Evolutionary conservation across 192 early-diverging fungal genomes (phyloP).

Genomic region (Diversispora epigaea): DNA sequence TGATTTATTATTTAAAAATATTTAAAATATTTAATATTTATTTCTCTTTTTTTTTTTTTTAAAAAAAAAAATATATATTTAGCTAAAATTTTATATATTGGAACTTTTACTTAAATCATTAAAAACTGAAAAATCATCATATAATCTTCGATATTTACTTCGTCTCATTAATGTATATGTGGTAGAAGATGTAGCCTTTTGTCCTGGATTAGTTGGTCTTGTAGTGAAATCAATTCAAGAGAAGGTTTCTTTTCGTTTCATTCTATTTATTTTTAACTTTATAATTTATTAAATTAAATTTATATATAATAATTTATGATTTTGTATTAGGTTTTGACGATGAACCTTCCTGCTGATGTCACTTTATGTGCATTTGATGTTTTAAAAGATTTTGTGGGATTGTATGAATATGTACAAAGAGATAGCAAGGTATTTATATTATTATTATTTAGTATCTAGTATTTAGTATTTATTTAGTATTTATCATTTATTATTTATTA

Average conservation of each 20-base stretch:
- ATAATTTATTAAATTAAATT: neutral
- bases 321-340: slow-evolving; percentile 51
- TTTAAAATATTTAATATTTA: neutral
- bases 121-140: slow-evolving; percentile 58
- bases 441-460: neutral
- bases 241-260: slow-evolving; percentile 65
- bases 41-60: slow-evolving; percentile 1
- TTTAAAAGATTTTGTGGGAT: slow-evolving; percentile 57
- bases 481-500: neutral
- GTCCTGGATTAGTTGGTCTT: slow-evolving; percentile 65
- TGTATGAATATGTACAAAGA: slow-evolving; percentile 64
- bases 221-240: slow-evolving; percentile 75
- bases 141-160: slow-evolving; percentile 65
- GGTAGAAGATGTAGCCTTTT: slow-evolving; percentile 72
- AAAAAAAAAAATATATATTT: neutral
- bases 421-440: slow-evolving; percentile 59
- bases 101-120: slow-evolving; percentile 68
- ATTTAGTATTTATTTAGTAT: neutral
- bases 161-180: slow-evolving; percentile 71
- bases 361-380: slow-evolving; percentile 63
- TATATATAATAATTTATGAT: neutral
- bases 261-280: neutral
- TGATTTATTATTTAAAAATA: neutral
- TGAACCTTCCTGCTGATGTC: slow-evolving; percentile 59
- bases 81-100: slow-evolving; percentile 68